Base-by-base conservation (phyloP, 1,284 basidiomycete genomes). In the Cutaneotrichosporon sp. region DNA sequence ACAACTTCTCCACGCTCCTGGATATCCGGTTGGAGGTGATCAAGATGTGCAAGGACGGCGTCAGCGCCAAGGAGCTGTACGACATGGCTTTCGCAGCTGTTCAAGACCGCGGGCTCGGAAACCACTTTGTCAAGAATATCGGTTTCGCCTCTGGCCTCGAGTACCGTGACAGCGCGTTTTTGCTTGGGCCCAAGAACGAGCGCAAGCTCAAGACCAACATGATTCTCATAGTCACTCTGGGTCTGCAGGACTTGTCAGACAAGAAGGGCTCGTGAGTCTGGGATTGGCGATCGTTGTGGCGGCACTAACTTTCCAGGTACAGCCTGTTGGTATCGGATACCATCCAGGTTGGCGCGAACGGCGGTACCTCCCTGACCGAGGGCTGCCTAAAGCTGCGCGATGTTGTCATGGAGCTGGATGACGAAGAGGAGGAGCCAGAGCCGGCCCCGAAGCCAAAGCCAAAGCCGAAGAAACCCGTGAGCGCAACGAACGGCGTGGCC, bases 81-180 rank as follows among this genome's bases (percentile, higher is more conserved):
- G 82, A 85, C 51, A 82, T 83, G 57, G 85, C 90, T 2, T 57
- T 87, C n/a, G 77, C 82, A 14, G 87, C 82, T 60, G 76, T 97
- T 24, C 82, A 81, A 61, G 81, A 82, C 45, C 89, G 89, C 71
- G 87, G 88, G 33, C 76, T 97, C 2, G 88, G 90, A 57, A 84
- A 84, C 61, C 75, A 87, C 59, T 88, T 97, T 55, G 84, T 87
- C 41, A 98, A 97, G 78, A 91, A 84, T 61, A 78, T 92, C 47
- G 94, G 94, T 6, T 96, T 94, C 73, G 88, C 85, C 25, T 93
- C 85, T 70, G 91, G 91, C 12, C 82, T 97, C 69, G 94, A 97
- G 72, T 97, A 94, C 76, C 84, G 93, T 29, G 94, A 98, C 70
- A 84, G 87, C 10, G 79, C 84, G 0, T 96, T 91, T 69, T 77